Conservation (phyloP, 805 yeast species). For the Wickerhamiella australiensis region DNA sequence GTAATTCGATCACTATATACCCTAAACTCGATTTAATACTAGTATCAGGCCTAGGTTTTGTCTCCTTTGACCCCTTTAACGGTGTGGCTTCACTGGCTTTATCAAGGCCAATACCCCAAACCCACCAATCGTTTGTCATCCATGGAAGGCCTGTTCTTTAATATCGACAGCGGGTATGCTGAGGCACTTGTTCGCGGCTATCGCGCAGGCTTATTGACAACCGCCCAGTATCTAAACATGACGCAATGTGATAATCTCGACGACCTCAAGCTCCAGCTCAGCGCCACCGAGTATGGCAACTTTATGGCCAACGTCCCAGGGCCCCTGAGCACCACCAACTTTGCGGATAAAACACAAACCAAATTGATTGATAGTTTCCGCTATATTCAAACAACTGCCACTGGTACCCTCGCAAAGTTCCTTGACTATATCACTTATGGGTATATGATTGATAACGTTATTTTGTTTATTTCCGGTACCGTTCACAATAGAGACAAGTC, state of each 20-base stretch:
- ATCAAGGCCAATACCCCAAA: too few relatives aligned
- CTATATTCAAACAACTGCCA: constrained; percentile 72
- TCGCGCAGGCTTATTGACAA: constrained; percentile 65
- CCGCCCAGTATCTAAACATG: constrained; percentile 75
- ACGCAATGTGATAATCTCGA: constrained; percentile 94
- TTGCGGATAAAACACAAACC: constrained; percentile 64
- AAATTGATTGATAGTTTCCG: constrained; percentile 75
- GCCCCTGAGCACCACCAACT: constrained; percentile 73
- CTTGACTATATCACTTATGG: constrained; percentile 91
- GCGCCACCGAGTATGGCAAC: constrained; percentile 93
- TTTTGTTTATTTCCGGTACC: constrained; percentile 92
- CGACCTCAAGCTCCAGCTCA: constrained; percentile 83
- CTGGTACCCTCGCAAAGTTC: constrained; percentile 65
- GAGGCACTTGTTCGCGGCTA: constrained; percentile 95
- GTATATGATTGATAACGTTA: constrained; percentile 96
- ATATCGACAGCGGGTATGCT: constrained; percentile 76
- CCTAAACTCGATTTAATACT: too few relatives aligned
- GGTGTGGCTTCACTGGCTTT: too few relatives aligned
- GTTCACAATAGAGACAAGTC: constrained; percentile 84
- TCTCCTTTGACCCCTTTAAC: too few relatives aligned
- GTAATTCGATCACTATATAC: too few relatives aligned
- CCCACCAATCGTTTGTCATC: constrained; percentile 5
- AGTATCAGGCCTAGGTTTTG: too few relatives aligned
- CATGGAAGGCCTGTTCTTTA: constrained; percentile 92
- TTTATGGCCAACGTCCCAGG: constrained; percentile 73